phyloP scores from a whole-genome alignment of 225 moss, liverwort and hornwort genomes.

The Physcomitrellopsis africana region DNA sequence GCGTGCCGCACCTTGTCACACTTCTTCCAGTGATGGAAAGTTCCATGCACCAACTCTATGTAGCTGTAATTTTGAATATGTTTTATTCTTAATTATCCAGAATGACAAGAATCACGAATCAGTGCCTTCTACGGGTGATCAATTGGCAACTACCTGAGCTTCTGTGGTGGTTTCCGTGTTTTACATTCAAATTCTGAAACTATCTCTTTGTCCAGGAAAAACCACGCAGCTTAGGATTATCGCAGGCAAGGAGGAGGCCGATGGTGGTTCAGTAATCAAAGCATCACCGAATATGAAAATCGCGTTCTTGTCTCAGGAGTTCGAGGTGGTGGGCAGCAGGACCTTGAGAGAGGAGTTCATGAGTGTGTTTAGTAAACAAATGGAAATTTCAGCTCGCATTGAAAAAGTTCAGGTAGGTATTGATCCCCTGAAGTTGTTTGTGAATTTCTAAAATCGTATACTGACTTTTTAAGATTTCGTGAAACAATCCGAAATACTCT shows the following conservation, averaged over 20 bases:
- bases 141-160: not conserved
- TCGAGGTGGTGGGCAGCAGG: conserved; percentile 47
- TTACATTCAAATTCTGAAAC: conserved; percentile 1
- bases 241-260: conserved; percentile 45
- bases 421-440: not conserved
- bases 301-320: conserved; percentile 56
- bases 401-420: conserved; percentile 46
- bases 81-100: not conserved
- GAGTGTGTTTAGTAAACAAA: conserved; percentile 38
- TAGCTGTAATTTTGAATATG: not conserved
- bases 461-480: too few species aligned
- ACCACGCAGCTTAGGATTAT: conserved; percentile 56
- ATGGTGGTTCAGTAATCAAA: conserved; percentile 40
- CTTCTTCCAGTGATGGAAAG: not conserved
- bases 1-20: not conserved
- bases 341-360: conserved; percentile 52
- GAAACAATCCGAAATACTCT: too few species aligned
- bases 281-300: conserved; percentile 56
- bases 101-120: not conserved
- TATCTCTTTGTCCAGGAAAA: conserved; percentile 37
- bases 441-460: not conserved
- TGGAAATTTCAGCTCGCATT: conserved; percentile 43
- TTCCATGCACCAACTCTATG: not conserved
- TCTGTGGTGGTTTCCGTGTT: not conserved
- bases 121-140: not conserved